Evolutionary conservation across 2,329 filamentous ascomycete species (phyloP).

Genomic region (Beauveria caledonica): DNA sequence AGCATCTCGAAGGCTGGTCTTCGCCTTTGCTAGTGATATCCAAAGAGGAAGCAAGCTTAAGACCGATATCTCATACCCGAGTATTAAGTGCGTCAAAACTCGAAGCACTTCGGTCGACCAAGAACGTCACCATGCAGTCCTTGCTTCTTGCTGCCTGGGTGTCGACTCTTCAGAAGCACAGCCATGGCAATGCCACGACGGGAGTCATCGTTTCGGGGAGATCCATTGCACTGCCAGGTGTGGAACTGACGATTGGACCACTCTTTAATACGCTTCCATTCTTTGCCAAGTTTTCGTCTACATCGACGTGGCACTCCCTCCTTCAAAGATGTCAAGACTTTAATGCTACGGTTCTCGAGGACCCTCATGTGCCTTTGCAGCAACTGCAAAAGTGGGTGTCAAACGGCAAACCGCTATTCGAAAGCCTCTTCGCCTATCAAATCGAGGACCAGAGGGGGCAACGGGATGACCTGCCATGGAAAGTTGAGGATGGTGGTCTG

Average conservation of each 20-base stretch:
- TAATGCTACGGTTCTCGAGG: constrained; percentile 64
- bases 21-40: constrained; percentile 9
- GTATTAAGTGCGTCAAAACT: constrained; percentile 8
- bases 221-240: constrained; percentile 56
- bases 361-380: constrained; percentile 61
- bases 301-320: constrained; percentile 50
- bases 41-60: neutral
- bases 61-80: neutral
- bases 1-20: constrained; percentile 37
- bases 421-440: constrained; percentile 78
- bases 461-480: constrained; percentile 43
- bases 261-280: constrained; percentile 87
- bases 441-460: constrained; percentile 28
- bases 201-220: constrained; percentile 77
- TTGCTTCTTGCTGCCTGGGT: constrained; percentile 64
- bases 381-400: constrained; percentile 74
- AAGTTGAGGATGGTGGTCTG: constrained; percentile 35
- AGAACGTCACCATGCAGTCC: constrained; percentile 13
- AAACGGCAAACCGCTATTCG: constrained; percentile 56
- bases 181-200: constrained; percentile 40
- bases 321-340: constrained; percentile 61
- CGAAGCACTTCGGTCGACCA: constrained; percentile 15
- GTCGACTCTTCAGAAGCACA: constrained; percentile 47
- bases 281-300: constrained; percentile 35
- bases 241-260: constrained; percentile 66